Conservation (phyloP, 2,329 filamentous ascomycete genomes). For the Neopestalotiopsis rosae region DNA sequence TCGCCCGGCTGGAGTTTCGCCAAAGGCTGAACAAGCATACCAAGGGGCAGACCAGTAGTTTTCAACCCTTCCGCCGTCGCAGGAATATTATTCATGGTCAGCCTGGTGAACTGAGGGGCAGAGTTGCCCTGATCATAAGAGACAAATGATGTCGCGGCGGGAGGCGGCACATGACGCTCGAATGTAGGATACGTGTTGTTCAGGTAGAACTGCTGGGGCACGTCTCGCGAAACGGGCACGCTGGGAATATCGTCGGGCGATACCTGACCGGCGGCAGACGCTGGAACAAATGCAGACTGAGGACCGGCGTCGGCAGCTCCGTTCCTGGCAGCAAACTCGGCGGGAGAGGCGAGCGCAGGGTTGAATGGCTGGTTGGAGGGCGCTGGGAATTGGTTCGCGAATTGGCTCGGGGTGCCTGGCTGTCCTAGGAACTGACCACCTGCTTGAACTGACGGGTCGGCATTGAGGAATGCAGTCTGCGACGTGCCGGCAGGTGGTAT, state of each 20-base stretch:
- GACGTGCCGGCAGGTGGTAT: conserved; percentile 64
- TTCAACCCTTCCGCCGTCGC: conserved; percentile 78
- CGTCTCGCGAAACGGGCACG: conserved; percentile 83
- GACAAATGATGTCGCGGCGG: conserved; percentile 86
- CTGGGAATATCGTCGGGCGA: conserved; percentile 94
- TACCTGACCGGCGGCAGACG: conserved; percentile 74
- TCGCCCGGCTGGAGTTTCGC: conserved; percentile 85
- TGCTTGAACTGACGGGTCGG: conserved; percentile 49
- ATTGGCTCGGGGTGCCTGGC: conserved; percentile 55
- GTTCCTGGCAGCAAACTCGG: conserved; percentile 52
- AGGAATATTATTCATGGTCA: conserved; percentile 94
- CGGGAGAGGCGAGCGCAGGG: conserved; percentile 46
- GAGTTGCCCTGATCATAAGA: conserved; percentile 97
- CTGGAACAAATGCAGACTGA: conserved; percentile 55
- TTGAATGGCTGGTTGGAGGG: conserved; percentile 59
- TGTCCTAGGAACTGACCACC: conserved; percentile 53
- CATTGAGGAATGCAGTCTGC: conserved; percentile 64
- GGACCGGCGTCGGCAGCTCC: conserved; percentile 41
- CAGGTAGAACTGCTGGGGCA: conserved; percentile 82
- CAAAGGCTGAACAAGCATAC: conserved; percentile 86
- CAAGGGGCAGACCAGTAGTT: conserved; percentile 83
- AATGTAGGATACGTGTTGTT: conserved; percentile 93
- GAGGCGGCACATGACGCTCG: conserved; percentile 89
- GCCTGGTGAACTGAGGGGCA: conserved; percentile 89
- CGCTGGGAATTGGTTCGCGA: conserved; percentile 65